Evolutionary conservation across 306 rosid species (phyloP).

Genomic region (Castanopsis chinensis): DNA sequence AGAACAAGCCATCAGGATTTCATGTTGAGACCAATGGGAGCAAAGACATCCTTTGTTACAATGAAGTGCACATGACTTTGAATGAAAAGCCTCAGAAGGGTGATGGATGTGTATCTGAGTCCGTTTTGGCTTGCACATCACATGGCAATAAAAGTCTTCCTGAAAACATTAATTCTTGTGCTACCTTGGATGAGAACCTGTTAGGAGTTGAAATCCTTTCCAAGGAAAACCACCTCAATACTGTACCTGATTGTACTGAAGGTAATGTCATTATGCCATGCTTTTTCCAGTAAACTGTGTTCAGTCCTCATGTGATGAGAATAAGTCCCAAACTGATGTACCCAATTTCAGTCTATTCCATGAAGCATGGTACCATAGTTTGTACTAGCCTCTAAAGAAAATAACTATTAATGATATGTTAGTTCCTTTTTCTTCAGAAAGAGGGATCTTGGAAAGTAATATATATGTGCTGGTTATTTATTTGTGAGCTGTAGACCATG

Average conservation of each 20-base stretch:
- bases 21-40: conserved; percentile 26
- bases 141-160: conserved; percentile 25
- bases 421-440: not conserved
- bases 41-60: conserved; percentile 25
- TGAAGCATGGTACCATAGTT: not conserved
- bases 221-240: conserved; percentile 25
- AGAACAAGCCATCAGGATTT: conserved; percentile 34
- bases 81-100: conserved; percentile 31
- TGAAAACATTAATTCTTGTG: conserved; percentile 33
- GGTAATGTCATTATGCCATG: conserved; percentile 28
- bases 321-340: not conserved
- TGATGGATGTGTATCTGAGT: conserved; percentile 31
- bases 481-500: not conserved
- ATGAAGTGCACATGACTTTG: conserved; percentile 28
- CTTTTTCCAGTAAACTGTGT: conserved; percentile 8
- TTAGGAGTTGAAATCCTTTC: conserved; percentile 22
- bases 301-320: conserved; percentile 11
- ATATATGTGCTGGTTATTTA: not conserved
- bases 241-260: conserved; percentile 34
- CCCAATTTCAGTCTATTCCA: not conserved
- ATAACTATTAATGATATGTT: not conserved
- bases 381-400: not conserved
- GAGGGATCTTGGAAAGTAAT: not conserved
- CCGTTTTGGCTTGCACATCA: conserved; percentile 35
- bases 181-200: conserved; percentile 21